Conservation (phyloP, 305 asterid species). For the Solanum hybrid region DNA sequence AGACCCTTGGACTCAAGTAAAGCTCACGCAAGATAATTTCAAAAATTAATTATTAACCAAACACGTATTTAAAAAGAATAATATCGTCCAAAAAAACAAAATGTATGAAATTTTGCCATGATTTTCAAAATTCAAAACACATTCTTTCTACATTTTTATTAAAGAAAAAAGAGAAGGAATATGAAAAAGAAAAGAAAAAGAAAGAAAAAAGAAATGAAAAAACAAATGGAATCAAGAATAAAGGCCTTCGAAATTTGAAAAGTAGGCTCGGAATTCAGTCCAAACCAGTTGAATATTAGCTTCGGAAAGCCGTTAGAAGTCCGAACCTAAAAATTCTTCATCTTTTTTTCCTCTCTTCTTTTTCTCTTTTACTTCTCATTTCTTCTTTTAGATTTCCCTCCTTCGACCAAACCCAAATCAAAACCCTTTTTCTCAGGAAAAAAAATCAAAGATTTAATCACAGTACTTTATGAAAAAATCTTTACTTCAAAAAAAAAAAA, state of each 20-base stretch:
- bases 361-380: background rate
- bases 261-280: background rate
- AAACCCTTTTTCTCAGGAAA: background rate
- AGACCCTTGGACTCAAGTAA: background rate
- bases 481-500: background rate
- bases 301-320: constrained; percentile 62
- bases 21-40: background rate
- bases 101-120: background rate
- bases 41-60: background rate
- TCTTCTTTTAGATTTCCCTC: constrained; percentile 6
- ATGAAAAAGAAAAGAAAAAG: background rate
- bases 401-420: background rate
- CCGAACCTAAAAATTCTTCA: constrained; percentile 4
- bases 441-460: background rate
- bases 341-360: background rate
- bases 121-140: background rate
- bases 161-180: background rate
- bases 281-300: constrained; percentile 6
- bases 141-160: background rate
- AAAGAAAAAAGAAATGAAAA: background rate
- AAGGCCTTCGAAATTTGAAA: background rate
- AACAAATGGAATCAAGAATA: background rate
- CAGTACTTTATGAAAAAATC: background rate
- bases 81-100: background rate
- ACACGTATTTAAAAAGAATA: background rate